phyloP scores from a whole-genome alignment of 805 yeast genomes.

The Debaryomyces maramus region DNA sequence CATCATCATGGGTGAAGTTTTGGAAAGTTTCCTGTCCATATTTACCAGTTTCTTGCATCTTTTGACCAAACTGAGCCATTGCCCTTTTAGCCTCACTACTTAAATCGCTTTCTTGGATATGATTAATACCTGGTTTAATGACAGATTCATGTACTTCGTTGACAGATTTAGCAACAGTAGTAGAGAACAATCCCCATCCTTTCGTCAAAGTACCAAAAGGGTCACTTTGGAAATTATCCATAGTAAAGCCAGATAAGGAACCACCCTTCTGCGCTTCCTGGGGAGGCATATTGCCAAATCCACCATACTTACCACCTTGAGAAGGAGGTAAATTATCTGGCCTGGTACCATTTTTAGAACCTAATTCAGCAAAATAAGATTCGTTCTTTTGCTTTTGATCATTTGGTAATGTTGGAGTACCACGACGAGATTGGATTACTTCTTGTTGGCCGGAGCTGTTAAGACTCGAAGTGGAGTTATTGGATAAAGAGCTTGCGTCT shows the following conservation, averaged over 20 bases:
- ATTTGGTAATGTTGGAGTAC: slow-evolving; percentile 31
- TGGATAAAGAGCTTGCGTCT: slow-evolving; percentile 6
- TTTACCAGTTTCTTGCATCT: slow-evolving; percentile 83
- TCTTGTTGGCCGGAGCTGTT: slow-evolving; percentile 18
- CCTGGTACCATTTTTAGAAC: slow-evolving; percentile 66
- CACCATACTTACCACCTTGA: slow-evolving; percentile 90
- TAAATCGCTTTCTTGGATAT: slow-evolving; percentile 72
- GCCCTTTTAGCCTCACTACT: slow-evolving; percentile 84
- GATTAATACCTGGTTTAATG: slow-evolving; percentile 87
- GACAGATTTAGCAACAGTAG: slow-evolving; percentile 80
- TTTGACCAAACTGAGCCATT: slow-evolving; percentile 95
- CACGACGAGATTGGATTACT: slow-evolving; percentile 41
- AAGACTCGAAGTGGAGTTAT: slow-evolving; percentile 5
- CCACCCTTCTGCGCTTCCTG: slow-evolving; percentile 26
- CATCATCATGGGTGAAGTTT: slow-evolving; percentile 51
- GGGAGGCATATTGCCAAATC: slow-evolving; percentile 80
- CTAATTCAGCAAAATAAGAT: slow-evolving; percentile 76
- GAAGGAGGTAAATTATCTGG: slow-evolving; percentile 85
- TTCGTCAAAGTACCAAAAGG: slow-evolving; percentile 87
- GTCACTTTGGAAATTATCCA: slow-evolving; percentile 73
- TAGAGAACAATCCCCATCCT: slow-evolving; percentile 93
- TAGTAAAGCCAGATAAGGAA: slow-evolving; percentile 54
- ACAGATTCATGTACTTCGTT: slow-evolving; percentile 84
- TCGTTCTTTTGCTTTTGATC: slow-evolving; percentile 66
- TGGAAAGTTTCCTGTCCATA: slow-evolving; percentile 70